phyloP scores from a whole-genome alignment of 2,329 filamentous ascomycete species.

The Leptoxyphium fumago region DNA sequence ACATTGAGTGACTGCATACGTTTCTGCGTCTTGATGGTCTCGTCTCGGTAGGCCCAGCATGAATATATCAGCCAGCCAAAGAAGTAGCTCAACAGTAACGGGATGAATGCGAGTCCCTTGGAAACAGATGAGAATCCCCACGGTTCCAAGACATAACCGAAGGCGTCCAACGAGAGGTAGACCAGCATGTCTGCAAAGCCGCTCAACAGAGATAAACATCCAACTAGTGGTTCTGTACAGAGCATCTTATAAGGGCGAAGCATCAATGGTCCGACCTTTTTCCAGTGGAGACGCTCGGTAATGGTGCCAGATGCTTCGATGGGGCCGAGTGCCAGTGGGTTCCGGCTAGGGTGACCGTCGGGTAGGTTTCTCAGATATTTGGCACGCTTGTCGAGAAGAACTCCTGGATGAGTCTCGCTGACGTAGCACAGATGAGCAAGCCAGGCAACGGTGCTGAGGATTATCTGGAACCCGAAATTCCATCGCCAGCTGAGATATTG shows the following conservation, averaged over 20 bases:
- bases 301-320: constrained; percentile 44
- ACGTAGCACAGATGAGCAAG: constrained; percentile 39
- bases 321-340: constrained; percentile 50
- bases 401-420: constrained; percentile 62
- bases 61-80: constrained; percentile 47
- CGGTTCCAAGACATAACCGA: constrained; percentile 45
- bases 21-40: constrained; percentile 29
- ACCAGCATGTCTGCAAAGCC: constrained; percentile 63
- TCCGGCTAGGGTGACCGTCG: constrained; percentile 27
- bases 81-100: constrained; percentile 50
- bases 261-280: constrained; percentile 37
- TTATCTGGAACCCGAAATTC: constrained; percentile 76
- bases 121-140: constrained; percentile 47
- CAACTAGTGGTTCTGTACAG: constrained; percentile 58
- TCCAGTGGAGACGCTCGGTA: constrained; percentile 21
- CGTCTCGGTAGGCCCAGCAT: constrained; percentile 30
- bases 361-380: constrained; percentile 46
- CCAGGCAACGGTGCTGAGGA: constrained; percentile 58
- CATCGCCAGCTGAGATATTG: constrained; percentile 50
- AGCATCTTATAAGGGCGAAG: constrained; percentile 58
- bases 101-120: constrained; percentile 42
- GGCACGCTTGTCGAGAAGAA: constrained; percentile 63
- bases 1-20: constrained; percentile 26
- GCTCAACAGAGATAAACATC: constrained; percentile 53
- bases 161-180: constrained; percentile 65